phyloP scores from a whole-genome alignment of 495 filamentous ascomycete species.

The Neurospora intermedia region DNA sequence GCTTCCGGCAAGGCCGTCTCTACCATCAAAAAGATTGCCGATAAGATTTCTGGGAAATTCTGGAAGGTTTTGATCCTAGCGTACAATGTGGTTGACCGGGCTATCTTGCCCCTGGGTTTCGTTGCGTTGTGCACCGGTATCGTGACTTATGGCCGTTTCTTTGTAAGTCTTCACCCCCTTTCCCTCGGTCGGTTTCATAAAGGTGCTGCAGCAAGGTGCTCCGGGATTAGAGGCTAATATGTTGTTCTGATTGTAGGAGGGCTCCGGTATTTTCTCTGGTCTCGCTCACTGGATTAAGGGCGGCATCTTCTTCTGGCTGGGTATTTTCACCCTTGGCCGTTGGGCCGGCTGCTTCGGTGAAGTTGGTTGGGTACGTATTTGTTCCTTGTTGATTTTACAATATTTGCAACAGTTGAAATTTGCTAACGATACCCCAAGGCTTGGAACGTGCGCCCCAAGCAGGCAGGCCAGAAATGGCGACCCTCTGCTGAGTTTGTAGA shows the following conservation, averaged over 20 bases:
- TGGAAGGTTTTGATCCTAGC: slow-evolving; percentile 33
- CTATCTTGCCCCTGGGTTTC: slow-evolving; percentile 41
- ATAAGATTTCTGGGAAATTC: slow-evolving; percentile 29
- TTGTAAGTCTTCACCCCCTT: slow-evolving; percentile 35
- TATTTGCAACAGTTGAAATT: not conserved
- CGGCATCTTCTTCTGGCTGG: slow-evolving; percentile 95
- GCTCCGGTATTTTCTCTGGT: slow-evolving; percentile 48
- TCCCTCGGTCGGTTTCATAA: not conserved
- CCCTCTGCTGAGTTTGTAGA: slow-evolving; percentile 82
- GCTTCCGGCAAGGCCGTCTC: slow-evolving; percentile 11
- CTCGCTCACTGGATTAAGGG: slow-evolving; percentile 94
- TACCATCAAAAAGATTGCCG: slow-evolving; percentile 20
- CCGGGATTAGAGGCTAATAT: slow-evolving; percentile 17
- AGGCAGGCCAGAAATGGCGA: slow-evolving; percentile 50
- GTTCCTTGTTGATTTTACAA: not conserved
- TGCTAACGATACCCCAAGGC: slow-evolving; percentile 34
- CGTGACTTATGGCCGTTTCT: slow-evolving; percentile 44
- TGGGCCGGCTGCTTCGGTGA: slow-evolving; percentile 88
- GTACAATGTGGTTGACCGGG: slow-evolving; percentile 35
- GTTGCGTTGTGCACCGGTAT: slow-evolving; percentile 50
- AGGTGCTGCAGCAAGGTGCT: slow-evolving; percentile 33
- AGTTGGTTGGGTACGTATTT: slow-evolving; percentile 62
- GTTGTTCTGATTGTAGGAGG: slow-evolving; percentile 9
- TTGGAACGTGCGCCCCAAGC: slow-evolving; percentile 77
- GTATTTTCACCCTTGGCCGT: slow-evolving; percentile 75